These are phyloP conservation scores for Candida yuanshanica DNA, from an alignment of 805 yeast genomes.

Conservation along the genomic window DNA sequence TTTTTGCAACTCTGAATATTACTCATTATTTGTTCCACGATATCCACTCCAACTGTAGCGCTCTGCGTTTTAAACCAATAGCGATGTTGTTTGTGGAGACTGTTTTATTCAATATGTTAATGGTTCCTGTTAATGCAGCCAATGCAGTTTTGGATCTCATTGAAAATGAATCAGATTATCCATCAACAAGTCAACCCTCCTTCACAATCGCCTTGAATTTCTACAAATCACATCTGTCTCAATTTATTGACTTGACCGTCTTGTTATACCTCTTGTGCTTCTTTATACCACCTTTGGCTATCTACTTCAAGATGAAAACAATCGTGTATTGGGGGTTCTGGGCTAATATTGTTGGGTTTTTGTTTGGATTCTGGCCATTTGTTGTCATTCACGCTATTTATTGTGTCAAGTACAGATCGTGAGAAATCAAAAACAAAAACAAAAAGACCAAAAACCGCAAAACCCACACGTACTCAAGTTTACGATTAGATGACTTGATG, in stretches of 20 bases:
- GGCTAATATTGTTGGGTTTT: background rate
- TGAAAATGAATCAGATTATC: slow-evolving; percentile 3
- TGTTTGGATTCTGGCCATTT: slow-evolving; percentile 1
- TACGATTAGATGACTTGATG: no score
- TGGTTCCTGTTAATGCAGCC: slow-evolving; percentile 1
- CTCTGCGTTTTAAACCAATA: no score
- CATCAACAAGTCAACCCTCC: background rate
- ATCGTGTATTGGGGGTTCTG: background rate
- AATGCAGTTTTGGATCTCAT: slow-evolving; percentile 4
- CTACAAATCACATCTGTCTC: background rate
- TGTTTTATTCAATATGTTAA: slow-evolving; percentile 1
- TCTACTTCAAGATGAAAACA: background rate
- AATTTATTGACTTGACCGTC: background rate
- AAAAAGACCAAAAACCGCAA: no score
- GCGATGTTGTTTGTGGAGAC: background rate
- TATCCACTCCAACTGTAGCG: no score
- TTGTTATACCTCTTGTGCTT: background rate
- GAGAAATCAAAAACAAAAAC: background rate
- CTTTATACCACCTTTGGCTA: slow-evolving; percentile 5
- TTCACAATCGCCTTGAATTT: no score
- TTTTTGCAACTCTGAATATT: no score
- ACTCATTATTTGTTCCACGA: no score
- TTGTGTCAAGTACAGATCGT: background rate
- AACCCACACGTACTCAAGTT: no score
- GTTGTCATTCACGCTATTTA: slow-evolving; percentile 2